These are phyloP conservation scores for Citrullus amarus DNA, from an alignment of 306 rosid genomes.

Conservation along the genomic window DNA sequence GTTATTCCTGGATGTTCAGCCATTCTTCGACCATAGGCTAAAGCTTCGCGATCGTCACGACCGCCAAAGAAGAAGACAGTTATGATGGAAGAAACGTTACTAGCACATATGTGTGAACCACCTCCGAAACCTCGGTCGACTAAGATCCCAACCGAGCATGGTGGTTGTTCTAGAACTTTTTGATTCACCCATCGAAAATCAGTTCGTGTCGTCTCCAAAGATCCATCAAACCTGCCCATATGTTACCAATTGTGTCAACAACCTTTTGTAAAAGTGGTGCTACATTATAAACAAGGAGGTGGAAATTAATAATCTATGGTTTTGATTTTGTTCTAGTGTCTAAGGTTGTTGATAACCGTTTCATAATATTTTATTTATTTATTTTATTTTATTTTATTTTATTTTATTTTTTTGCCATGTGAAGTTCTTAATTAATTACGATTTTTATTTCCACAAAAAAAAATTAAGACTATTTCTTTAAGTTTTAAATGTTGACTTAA, in stretches of 20 bases:
- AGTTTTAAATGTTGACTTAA: too few species aligned
- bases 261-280: not conserved
- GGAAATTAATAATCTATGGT: too few species aligned
- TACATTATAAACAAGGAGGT: too few species aligned
- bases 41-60: slow-evolving; percentile 47
- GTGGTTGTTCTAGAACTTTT: slow-evolving; percentile 39
- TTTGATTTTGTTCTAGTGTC: too few species aligned
- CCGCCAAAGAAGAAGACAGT: slow-evolving; percentile 52
- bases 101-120: slow-evolving; percentile 36
- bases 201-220: slow-evolving; percentile 29
- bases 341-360: too few species aligned
- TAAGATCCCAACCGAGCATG: slow-evolving; percentile 59
- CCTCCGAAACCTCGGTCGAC: slow-evolving; percentile 74
- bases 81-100: slow-evolving; percentile 28
- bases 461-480: too few species aligned
- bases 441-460: too few species aligned
- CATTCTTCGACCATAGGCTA: slow-evolving; percentile 52
- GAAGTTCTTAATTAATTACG: too few species aligned
- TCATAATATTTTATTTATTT: too few species aligned
- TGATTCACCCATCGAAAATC: slow-evolving; percentile 35
- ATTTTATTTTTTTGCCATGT: too few species aligned
- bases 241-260: not conserved
- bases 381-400: too few species aligned
- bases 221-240: slow-evolving; percentile 29
- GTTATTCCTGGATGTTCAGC: slow-evolving; percentile 55